Conservation (phyloP, 768 basidiomycete species). For the Agrocybe pediades region DNA sequence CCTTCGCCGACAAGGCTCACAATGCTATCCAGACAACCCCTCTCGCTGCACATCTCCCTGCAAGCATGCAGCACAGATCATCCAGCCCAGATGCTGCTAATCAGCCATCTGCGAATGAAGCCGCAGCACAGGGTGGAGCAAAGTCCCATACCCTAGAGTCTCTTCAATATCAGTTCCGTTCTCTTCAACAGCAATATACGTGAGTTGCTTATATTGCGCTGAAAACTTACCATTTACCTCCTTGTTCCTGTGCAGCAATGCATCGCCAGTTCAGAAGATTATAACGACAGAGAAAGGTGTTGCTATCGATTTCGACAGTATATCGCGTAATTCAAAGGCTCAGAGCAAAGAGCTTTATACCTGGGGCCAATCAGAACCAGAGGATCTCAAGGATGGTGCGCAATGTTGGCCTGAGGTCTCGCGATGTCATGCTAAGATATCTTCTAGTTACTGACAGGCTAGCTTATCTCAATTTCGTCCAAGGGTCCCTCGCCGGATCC, state of each 20-base stretch:
- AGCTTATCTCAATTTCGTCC: conserved; percentile 79
- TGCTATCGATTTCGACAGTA: conserved; percentile 70
- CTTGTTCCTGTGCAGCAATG: conserved; percentile 38
- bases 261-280: conserved; percentile 73
- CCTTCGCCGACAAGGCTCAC: conserved; percentile 78
- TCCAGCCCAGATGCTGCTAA: conserved; percentile 36
- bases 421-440: conserved; percentile 7
- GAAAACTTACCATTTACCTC: conserved; percentile 1
- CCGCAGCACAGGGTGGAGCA: conserved; percentile 41
- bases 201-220: conserved; percentile 30
- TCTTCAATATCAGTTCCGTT: conserved; percentile 72
- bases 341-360: conserved; percentile 85
- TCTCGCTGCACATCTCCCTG: conserved; percentile 55
- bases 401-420: neutral
- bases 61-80: conserved; percentile 31
- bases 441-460: conserved; percentile 73
- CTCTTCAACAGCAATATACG: conserved; percentile 75
- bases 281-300: conserved; percentile 80
- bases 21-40: conserved; percentile 65
- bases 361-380: conserved; percentile 75
- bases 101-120: conserved; percentile 45
- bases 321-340: conserved; percentile 65
- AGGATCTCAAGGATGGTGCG: conserved; percentile 78
- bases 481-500: conserved; percentile 64
- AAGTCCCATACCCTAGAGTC: conserved; percentile 61